Evolutionary conservation across 768 basidiomycete species (phyloP).

Genomic region (Amanita muscaria): DNA sequence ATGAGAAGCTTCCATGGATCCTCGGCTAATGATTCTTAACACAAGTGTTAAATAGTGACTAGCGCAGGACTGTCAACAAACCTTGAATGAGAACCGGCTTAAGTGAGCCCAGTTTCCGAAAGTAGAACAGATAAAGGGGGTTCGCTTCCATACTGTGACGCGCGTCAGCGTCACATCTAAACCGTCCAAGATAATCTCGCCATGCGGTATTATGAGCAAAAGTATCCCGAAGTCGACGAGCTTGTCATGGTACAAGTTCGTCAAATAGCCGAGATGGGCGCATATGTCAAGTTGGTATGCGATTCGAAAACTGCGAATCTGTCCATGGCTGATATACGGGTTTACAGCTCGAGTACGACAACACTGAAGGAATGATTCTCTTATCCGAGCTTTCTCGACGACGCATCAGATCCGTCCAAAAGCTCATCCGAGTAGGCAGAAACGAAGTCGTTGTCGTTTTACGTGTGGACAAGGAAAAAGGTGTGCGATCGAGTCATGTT

Average conservation of each 20-base stretch:
- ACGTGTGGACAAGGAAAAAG: constrained; percentile 98
- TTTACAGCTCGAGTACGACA: constrained; percentile 93
- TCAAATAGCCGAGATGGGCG: constrained; percentile 99
- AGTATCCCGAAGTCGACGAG: constrained; percentile 94
- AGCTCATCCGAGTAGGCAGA: constrained; percentile 92
- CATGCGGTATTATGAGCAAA: constrained; percentile 94
- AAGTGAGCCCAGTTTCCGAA: constrained; percentile 8
- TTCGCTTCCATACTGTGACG: too few species aligned
- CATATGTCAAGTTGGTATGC: constrained; percentile 93
- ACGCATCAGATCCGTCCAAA: constrained; percentile 95
- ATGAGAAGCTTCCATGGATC: constrained; percentile 67
- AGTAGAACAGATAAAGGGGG: constrained; percentile 21
- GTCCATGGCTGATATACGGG: not conserved
- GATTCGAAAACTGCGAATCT: not conserved
- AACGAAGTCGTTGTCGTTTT: constrained; percentile 99
- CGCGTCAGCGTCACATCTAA: too few species aligned
- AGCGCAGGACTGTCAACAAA: not conserved
- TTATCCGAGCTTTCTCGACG: constrained; percentile 96
- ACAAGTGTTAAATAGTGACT: constrained; percentile 13
- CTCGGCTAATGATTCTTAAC: constrained; percentile 39
- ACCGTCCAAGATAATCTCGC: too few species aligned
- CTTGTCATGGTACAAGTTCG: constrained; percentile 99
- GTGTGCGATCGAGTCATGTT: constrained; percentile 35
- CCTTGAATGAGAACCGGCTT: constrained; percentile 10
- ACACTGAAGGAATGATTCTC: constrained; percentile 98